These are phyloP conservation scores for Cyberlindnera mycetangii DNA, from an alignment of 805 yeast genomes.

Conservation along the genomic window DNA sequence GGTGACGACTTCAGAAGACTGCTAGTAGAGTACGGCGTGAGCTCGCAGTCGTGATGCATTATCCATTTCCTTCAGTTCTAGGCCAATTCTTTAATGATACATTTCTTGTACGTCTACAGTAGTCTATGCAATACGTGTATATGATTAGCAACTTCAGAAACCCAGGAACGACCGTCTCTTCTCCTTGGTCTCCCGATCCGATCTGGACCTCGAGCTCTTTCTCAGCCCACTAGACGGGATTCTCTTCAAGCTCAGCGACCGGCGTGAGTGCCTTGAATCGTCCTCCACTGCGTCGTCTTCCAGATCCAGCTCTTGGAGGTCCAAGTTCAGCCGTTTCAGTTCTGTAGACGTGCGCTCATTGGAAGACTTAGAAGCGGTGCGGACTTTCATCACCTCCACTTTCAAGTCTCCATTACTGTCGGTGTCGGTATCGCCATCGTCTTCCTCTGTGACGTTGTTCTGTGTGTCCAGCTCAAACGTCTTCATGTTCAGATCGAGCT, in stretches of 20 bases:
- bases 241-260: slow-evolving; percentile 18
- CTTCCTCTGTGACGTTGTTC: slow-evolving; percentile 9
- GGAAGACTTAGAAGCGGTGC: slow-evolving; percentile 2
- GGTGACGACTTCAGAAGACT: slow-evolving; percentile 31
- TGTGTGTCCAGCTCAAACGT: slow-evolving; percentile 16
- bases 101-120: neutral
- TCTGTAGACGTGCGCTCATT: slow-evolving; percentile 10
- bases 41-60: neutral
- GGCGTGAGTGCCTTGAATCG: slow-evolving; percentile 13
- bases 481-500: slow-evolving; percentile 18
- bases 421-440: slow-evolving; percentile 15
- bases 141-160: slow-evolving; percentile 2
- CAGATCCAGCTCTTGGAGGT: slow-evolving; percentile 23
- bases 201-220: slow-evolving; percentile 13
- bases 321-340: slow-evolving; percentile 19
- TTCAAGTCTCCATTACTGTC: slow-evolving; percentile 23
- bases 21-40: slow-evolving; percentile 19
- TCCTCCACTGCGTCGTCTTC: slow-evolving; percentile 10
- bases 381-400: slow-evolving; percentile 22
- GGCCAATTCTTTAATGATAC: neutral
- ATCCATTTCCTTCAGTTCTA: neutral
- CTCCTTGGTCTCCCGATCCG: slow-evolving; percentile 7
- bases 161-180: slow-evolving; percentile 22
- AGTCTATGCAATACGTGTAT: neutral
- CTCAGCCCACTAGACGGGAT: slow-evolving; percentile 7